Evolutionary conservation across 805 yeast genomes (phyloP).

Genomic region (Yarrowia hollandica): DNA sequence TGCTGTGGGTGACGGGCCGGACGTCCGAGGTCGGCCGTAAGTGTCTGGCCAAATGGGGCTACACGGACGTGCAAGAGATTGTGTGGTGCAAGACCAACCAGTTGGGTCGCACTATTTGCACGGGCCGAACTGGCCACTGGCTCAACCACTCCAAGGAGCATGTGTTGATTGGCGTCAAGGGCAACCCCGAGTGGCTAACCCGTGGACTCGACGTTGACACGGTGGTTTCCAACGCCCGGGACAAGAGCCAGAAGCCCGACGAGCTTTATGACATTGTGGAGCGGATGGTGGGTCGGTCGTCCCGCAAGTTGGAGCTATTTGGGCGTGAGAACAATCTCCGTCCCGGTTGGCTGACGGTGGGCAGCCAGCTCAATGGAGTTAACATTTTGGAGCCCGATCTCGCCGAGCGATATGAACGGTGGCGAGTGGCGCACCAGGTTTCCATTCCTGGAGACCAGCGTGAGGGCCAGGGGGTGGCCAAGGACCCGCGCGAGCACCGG

Average conservation of each 20-base stretch:
- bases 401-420: slow-evolving; percentile 29
- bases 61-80: slow-evolving; percentile 70
- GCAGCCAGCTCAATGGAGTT: slow-evolving; percentile 69
- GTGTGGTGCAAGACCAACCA: slow-evolving; percentile 93
- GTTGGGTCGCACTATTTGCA: slow-evolving; percentile 80
- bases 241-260: slow-evolving; percentile 88
- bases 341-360: slow-evolving; percentile 89
- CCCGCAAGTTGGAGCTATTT: slow-evolving; percentile 82
- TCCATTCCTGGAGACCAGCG: slow-evolving; percentile 20
- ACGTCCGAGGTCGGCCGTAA: slow-evolving; percentile 85
- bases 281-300: slow-evolving; percentile 71
- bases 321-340: slow-evolving; percentile 84
- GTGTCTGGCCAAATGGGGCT: slow-evolving; percentile 81
- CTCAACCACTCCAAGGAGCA: slow-evolving; percentile 93
- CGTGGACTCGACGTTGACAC: slow-evolving; percentile 69
- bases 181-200: slow-evolving; percentile 71
- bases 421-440: slow-evolving; percentile 12
- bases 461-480: neutral
- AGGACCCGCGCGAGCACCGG: neutral
- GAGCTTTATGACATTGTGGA: slow-evolving; percentile 85
- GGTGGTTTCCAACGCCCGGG: slow-evolving; percentile 80
- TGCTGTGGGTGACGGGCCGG: slow-evolving; percentile 94
- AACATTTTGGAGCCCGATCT: slow-evolving; percentile 50
- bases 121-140: slow-evolving; percentile 98
- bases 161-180: slow-evolving; percentile 79